Percentiles rank a stretch among this genome's conserved stretches.
Conservation (phyloP, 805 yeast genomes). For the Komagataella kurtzmanii region DNA sequence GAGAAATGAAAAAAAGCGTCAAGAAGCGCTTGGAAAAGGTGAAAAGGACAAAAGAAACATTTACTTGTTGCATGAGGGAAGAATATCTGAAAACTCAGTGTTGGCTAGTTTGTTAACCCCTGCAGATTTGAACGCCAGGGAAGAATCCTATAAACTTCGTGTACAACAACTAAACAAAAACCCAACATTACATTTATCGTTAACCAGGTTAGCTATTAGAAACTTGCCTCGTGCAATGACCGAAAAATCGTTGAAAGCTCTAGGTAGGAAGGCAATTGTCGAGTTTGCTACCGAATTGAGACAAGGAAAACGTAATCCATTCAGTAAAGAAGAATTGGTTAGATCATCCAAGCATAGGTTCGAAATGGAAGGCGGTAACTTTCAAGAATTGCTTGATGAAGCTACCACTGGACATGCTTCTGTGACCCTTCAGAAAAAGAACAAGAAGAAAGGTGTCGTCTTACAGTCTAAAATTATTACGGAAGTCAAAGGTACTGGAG, state of each 20-base stretch:
- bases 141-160: constrained; percentile 73
- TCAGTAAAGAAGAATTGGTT: constrained; percentile 76
- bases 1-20: constrained; percentile 58
- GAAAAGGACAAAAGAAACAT: constrained; percentile 77
- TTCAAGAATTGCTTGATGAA: constrained; percentile 14
- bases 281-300: constrained; percentile 86
- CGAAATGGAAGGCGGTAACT: constrained; percentile 20
- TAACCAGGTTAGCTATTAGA: constrained; percentile 90
- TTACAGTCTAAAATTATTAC: constrained; percentile 86
- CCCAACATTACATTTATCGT: constrained; percentile 83
- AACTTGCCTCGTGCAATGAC: constrained; percentile 89
- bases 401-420: constrained; percentile 15
- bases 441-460: constrained; percentile 80
- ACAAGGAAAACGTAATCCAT: constrained; percentile 60
- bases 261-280: constrained; percentile 90
- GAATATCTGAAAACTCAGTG: constrained; percentile 70
- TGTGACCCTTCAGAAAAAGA: constrained; percentile 23
- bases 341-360: constrained; percentile 63
- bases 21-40: constrained; percentile 64
- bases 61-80: constrained; percentile 85
- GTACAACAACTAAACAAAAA: constrained; percentile 84
- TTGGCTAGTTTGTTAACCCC: constrained; percentile 55
- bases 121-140: constrained; percentile 77
- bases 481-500: constrained; percentile 85
- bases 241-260: constrained; percentile 75